Conservation (phyloP, 805 yeast species). For the Metschnikowia aberdeeniae region DNA sequence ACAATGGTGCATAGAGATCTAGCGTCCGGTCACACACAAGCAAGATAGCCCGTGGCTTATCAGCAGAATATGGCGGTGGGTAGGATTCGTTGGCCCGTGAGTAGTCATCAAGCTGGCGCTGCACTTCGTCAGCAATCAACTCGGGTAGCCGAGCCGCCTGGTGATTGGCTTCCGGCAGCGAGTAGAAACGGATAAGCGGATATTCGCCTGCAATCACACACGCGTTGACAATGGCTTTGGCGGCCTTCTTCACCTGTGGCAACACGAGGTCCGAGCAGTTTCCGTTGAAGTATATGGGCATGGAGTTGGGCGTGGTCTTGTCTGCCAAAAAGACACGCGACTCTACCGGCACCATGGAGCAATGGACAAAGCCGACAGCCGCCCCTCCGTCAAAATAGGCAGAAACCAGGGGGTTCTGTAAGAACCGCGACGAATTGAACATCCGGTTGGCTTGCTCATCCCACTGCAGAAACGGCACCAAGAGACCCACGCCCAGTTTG, state of each 20-base stretch:
- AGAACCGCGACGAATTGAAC: slow-evolving; percentile 22
- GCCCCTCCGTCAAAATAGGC: slow-evolving; percentile 31
- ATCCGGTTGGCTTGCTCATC: slow-evolving; percentile 22
- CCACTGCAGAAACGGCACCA: slow-evolving; percentile 50
- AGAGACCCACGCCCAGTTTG: slow-evolving; percentile 65
- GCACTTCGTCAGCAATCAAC: slow-evolving; percentile 69
- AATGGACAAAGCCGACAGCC: slow-evolving; percentile 25
- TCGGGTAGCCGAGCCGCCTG: slow-evolving; percentile 60
- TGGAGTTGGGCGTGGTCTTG: slow-evolving; percentile 45
- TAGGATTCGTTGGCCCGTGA: slow-evolving; percentile 65
- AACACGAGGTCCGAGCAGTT: slow-evolving; percentile 60
- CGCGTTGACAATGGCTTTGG: slow-evolving; percentile 61
- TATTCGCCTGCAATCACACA: slow-evolving; percentile 83
- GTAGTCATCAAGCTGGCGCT: slow-evolving; percentile 66
- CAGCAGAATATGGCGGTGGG: slow-evolving; percentile 48
- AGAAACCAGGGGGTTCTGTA: slow-evolving; percentile 28
- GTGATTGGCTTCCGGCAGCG: slow-evolving; percentile 46
- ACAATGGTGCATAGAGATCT: slow-evolving; percentile 76
- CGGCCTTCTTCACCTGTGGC: slow-evolving; percentile 54
- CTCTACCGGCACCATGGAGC: slow-evolving; percentile 61
- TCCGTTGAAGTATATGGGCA: slow-evolving; percentile 69
- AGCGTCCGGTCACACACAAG: slow-evolving; percentile 78
- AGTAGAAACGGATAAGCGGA: slow-evolving; percentile 76
- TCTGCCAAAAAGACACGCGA: slow-evolving; percentile 68
- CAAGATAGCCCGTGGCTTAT: slow-evolving; percentile 66